These are phyloP conservation scores for Paramyrothecium roridum DNA, from an alignment of 2,329 filamentous ascomycete genomes.

Conservation along the genomic window DNA sequence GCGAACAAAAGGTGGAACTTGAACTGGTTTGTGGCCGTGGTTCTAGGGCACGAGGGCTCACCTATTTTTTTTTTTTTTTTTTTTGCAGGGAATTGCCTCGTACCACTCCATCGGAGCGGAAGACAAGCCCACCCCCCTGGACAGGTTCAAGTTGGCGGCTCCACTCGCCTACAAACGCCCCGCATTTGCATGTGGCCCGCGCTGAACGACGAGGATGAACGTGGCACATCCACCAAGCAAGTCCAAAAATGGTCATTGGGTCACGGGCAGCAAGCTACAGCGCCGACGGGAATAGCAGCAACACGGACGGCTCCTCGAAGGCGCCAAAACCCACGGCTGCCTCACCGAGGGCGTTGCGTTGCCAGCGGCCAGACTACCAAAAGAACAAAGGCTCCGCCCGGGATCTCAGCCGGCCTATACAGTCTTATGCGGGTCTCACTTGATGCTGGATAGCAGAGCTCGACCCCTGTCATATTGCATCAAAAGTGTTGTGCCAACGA, in stretches of 20 bases:
- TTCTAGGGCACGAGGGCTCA: constrained; percentile 25
- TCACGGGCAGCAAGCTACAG: background rate
- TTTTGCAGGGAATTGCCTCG: constrained; percentile 11
- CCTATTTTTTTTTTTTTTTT: constrained; percentile 1
- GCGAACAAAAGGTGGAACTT: background rate
- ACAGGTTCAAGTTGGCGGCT: background rate
- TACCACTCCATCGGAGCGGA: constrained; percentile 20
- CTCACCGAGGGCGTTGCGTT: background rate
- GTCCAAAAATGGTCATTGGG: background rate
- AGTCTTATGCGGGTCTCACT: background rate
- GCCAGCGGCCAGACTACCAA: background rate
- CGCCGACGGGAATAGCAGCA: background rate
- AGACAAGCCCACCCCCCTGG: constrained; percentile 3
- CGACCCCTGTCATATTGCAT: background rate
- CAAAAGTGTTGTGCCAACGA: background rate
- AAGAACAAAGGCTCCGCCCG: background rate
- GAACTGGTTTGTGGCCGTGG: constrained; percentile 16
- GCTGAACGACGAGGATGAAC: background rate
- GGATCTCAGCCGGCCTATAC: background rate
- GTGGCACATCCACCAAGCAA: background rate
- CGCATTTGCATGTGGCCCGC: constrained; percentile 5
- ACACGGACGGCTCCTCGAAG: background rate
- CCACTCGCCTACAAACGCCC: constrained; percentile 2
- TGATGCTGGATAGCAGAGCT: background rate
- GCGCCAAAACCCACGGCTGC: background rate